Conservation (phyloP, 208 protist genomes). For the Trypanosoma rangeli region DNA sequence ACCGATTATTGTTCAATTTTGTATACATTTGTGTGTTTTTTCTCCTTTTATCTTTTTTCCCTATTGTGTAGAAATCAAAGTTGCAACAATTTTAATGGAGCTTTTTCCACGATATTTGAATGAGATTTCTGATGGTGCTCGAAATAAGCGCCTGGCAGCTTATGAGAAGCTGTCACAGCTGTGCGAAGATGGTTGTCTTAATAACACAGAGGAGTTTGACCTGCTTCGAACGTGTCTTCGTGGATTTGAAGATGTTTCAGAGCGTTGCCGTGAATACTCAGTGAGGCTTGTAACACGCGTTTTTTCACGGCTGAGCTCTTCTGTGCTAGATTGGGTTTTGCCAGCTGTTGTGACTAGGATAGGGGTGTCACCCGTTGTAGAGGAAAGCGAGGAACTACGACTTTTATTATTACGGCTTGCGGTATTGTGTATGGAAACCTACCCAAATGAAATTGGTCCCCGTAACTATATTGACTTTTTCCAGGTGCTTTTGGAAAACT, state of each 20-base stretch:
- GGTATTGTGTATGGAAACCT: slow-evolving; percentile 68
- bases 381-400: slow-evolving; percentile 85
- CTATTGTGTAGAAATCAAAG: neutral
- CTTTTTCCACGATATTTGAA: slow-evolving; percentile 71
- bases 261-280: slow-evolving; percentile 77
- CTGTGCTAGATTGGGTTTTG: slow-evolving; percentile 86
- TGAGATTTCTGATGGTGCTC: slow-evolving; percentile 68
- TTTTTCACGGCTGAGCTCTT: slow-evolving; percentile 44
- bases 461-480: slow-evolving; percentile 91
- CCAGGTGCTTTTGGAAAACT: slow-evolving; percentile 82
- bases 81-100: slow-evolving; percentile 41
- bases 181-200: slow-evolving; percentile 19
- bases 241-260: slow-evolving; percentile 76
- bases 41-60: slow-evolving; percentile 1
- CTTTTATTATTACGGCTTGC: slow-evolving; percentile 68
- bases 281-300: slow-evolving; percentile 48
- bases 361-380: slow-evolving; percentile 60
- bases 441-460: slow-evolving; percentile 86
- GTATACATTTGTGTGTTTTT: neutral
- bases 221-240: slow-evolving; percentile 61
- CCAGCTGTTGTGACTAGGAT: slow-evolving; percentile 83
- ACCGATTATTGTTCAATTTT: slow-evolving; percentile 16
- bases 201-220: slow-evolving; percentile 44
- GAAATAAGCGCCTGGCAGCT: slow-evolving; percentile 61
- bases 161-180: slow-evolving; percentile 65